Base-by-base conservation (phyloP, 2,329 filamentous ascomycete genomes). In the Penicillium sp. region DNA sequence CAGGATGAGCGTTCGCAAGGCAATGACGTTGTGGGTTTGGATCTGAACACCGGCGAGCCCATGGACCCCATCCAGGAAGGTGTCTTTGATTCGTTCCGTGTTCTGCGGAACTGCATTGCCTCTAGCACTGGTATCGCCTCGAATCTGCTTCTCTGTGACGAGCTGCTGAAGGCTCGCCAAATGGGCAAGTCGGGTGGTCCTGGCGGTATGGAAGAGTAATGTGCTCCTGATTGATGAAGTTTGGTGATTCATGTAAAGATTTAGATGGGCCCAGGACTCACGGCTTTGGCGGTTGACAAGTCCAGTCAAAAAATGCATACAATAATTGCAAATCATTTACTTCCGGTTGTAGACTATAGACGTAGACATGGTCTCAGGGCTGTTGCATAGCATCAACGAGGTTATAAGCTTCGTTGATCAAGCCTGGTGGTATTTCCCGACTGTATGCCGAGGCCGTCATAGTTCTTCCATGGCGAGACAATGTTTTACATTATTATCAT, bases 81-180 rank as follows among this genome's bases (percentile, higher is more conserved):
- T 64, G 88, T 99, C 8, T 99, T 89, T 71, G 94, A 99, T 72
- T 96, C 92, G 13, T 99, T 95, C 84, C 84, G 94, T 52, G 94
- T 99, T 31, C 75, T 99, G 64, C 84, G 94, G 62, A 97, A 97
- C 78, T 91, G 87, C 71, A 85, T 99, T 57, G 91, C 94, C 3
- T 96, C 92, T 30, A 94, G 91, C 72, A 88, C 92, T 24, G 90
- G 94, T 57, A 99, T 99, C 67, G 92, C 94, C 5, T 92, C 90
- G 9, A 99, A 99, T 76, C 79, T 99, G 59, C 79, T 99, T 60
- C 82, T 99, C 44, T 99, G 94, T 68, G 94, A 99, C 68, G 94
- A 99, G 80, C 82, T 99, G 79, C 80, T 99, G 65, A 99, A 99
- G 81, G 94, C 94, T 55, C 83, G 94, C 71, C 92, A 99, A 79